Evolutionary conservation across 1,284 basidiomycete genomes (phyloP), one percentile per base, ranked within the genome.

Genomic region (Cutaneotrichosporon daszewskae): DNA sequence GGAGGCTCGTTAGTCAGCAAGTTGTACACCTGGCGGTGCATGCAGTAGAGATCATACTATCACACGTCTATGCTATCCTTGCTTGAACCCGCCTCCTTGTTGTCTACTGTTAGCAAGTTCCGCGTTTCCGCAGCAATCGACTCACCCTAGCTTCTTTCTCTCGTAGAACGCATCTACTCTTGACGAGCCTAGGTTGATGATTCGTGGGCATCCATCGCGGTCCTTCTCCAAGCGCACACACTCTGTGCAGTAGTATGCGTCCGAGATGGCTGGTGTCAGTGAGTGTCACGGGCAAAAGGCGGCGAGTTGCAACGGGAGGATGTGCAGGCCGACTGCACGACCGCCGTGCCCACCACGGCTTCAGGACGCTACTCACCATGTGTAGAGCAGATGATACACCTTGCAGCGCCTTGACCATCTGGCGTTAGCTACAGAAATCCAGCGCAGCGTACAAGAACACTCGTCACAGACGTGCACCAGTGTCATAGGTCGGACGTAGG

Each of bases 381-480:
- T 38, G 87, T 83, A 37, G 89, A 87, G 61, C 95, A 98, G 54
- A 98, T 92, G 72, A 98, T 96, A 70, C 95, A 99, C 53, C 90
- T 79, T 45, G 91, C 90, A 20, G 92, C 91, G 66, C 92, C 95
- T 42, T 90, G 92, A 49, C 95, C 95, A 72, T n/a, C n/a, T n/a
- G n/a, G n/a, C n/a, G n/a, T n/a, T n/a, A n/a, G n/a, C n/a, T n/a
- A n/a, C n/a, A n/a, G n/a, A n/a, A n/a, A n/a, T n/a, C n/a, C n/a
- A n/a, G n/a, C n/a, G n/a, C n/a, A n/a, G n/a, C n/a, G n/a, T n/a
- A n/a, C 92, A 98, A 71, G 97, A 97, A 74, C 95, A 98, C 75
- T 98, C 94, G 69, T 98, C 95, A 71, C 95, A 98, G 61, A 97
- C 95, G 60, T 91, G 83, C 45, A 98, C 95, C 46, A 98, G 78